Evolutionary conservation across 306 rosid species (phyloP), one percentile per base, ranked within the genome.

Genomic region (Pyrus bretschneideri): DNA sequence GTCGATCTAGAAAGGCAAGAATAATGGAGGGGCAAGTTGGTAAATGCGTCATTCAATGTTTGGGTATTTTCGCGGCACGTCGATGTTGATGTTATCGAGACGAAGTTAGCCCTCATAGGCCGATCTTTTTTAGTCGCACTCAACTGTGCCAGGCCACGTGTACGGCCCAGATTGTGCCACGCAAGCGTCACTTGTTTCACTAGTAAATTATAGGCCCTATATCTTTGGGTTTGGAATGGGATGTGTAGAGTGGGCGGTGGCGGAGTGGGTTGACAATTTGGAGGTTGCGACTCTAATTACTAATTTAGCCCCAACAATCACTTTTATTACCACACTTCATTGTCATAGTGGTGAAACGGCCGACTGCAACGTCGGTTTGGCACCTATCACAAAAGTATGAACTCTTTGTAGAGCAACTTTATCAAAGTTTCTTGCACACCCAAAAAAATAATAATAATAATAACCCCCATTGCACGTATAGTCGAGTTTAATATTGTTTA

Each of bases 51-150:
- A 46, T 4, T 11, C 4, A 6, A 1, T 6, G 9, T 23, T 4
- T 42, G 4, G 3, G 72, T 4, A 2, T 71, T 72, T 52, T 21
- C 2, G 81, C 78, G 74, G 84, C 70, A 70, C 54, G 73, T 71
- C 46, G 71, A 66, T 29, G 76, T 72, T 73, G 85, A 78, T 61
- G n/a, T 69, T 81, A 8, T 9, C 17, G 38, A 80, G 76, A 38
- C 18, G 62, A 70, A 80, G 79, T 55, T 71, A 29, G 72, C 31
- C 65, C 71, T 65, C 65, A 71, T 66, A 30, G 81, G 85, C 49
- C 19, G 78, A 76, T 76, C 0, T 71, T 29, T 76, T 45, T 13
- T n/a, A 38, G 60, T 12, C 30, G 14, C 11, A 64, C 1, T 35
- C 82, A 60, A 33, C 57, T 12, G 13, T 63, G 10, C 1, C 2